Base-by-base conservation (phyloP, 495 filamentous ascomycete genomes). In the Tuber indicum region DNA sequence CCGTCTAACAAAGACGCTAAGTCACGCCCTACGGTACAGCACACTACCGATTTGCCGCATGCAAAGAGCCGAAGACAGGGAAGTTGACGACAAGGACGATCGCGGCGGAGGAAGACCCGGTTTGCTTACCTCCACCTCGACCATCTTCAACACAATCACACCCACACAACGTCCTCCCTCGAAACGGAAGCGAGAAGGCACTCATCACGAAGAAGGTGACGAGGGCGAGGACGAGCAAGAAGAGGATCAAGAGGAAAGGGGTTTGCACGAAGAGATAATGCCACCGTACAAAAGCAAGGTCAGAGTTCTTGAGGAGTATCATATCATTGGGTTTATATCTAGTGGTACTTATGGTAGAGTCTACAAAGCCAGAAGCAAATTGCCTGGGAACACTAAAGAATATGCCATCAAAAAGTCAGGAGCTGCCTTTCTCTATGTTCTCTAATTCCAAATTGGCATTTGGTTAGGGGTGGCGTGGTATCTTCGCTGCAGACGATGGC, bases 281-380 rank as follows among this genome's bases (percentile, higher is more conserved):
- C 82, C 87, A 43, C 82, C 85, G 16, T 97, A 97, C 84, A 91
- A 91, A 82, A 94, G 91, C 84, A 97, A 97, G 84, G 93, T 97
- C 72, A 89, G 92, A 62, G 92, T 99, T 41, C 91, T 90, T 62
- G 95, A 98, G 83, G 90, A 90, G 77, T 99, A 99, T 86, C 92
- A 95, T 76, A 93, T 99, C 81, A 89, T 99, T 72, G 96, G 96
- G 44, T 99, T 99, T 88, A 99, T 98, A 82, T 96, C 92, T 82
- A 97, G 93, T 79, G 96, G 96, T 52, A 99, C 96, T n/a, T 99
- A 99, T 89, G 96, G 96, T 42, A 91, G 95, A 6, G 96, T 99
- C 19, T 99, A 98, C 89, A 99, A 98, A 84, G 96, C 96, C 32
- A 85, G 91, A 21, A 92, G 93, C 79, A 91, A 91, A 81, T 91